phyloP scores from a whole-genome alignment of 177 flowering plant genomes.

The Vitis hybrid region DNA sequence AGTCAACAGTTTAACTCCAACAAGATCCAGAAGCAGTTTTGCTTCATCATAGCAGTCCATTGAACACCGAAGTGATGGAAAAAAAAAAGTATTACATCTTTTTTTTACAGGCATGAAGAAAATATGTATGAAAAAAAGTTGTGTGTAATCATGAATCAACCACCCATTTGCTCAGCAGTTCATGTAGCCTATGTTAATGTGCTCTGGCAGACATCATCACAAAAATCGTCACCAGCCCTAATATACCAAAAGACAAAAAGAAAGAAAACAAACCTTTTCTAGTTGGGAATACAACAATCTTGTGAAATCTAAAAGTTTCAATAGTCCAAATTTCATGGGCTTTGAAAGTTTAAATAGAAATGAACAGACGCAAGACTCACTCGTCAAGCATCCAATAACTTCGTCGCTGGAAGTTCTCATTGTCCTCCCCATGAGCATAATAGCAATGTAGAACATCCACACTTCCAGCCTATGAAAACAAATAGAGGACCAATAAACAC shows the following conservation, averaged over 20 bases:
- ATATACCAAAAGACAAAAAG: neutral
- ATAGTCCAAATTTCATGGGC: neutral
- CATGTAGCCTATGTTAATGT: neutral
- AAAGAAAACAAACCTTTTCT: neutral
- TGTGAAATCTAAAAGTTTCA: neutral
- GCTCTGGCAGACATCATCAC: neutral
- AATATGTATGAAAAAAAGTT: neutral
- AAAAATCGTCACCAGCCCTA: neutral
- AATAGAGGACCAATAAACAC: conserved; percentile 7
- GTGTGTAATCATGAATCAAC: neutral
- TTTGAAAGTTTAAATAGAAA: neutral
- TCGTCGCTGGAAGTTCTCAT: conserved; percentile 81
- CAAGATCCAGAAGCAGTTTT: too few species aligned
- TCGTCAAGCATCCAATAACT: conserved; percentile 95
- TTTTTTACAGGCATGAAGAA: neutral
- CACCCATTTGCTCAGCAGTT: neutral
- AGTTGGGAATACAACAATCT: neutral
- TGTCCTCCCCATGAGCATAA: conserved; percentile 95
- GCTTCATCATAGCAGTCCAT: too few species aligned
- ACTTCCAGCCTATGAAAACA: conserved; percentile 64
- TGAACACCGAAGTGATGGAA: too few species aligned
- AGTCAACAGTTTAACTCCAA: too few species aligned
- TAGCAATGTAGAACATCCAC: conserved; percentile 91
- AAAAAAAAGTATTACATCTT: neutral
- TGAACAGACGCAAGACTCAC: conserved; percentile 35